Percentiles rank a stretch among this genome's conserved stretches.
Conservation (phyloP, 1,139 yeast genomes). For the Diutina siamensis region DNA sequence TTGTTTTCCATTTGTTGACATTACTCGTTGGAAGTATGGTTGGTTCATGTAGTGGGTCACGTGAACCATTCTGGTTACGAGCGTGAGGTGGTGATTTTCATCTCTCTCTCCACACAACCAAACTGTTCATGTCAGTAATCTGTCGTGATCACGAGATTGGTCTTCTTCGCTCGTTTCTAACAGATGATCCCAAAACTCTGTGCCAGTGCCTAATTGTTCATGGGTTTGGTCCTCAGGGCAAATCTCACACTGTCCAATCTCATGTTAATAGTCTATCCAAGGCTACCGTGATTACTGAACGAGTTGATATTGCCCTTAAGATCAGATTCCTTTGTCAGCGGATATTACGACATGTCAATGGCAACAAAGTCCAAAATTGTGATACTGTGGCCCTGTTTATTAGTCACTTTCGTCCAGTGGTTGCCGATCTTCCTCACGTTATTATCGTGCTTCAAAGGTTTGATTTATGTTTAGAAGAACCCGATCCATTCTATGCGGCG, state of each 20-base stretch:
- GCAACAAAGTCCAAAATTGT: not conserved
- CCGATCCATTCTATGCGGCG: not conserved
- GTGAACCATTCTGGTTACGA: not conserved
- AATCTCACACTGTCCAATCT: not conserved
- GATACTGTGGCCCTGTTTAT: slow-evolving; percentile 3
- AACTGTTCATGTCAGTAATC: not conserved
- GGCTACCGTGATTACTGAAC: not conserved
- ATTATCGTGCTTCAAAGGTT: not conserved
- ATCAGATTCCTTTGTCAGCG: not conserved
- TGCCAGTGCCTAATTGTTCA: not conserved
- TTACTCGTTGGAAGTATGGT: too few relatives aligned
- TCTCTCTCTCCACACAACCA: not conserved
- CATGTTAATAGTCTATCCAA: not conserved
- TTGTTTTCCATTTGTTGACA: too few relatives aligned
- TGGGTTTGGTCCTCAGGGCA: slow-evolving; percentile 1
- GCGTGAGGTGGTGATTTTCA: not conserved
- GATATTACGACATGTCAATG: not conserved
- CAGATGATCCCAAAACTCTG: not conserved
- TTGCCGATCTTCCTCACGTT: not conserved
- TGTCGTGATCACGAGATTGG: not conserved
- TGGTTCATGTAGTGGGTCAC: too few relatives aligned
- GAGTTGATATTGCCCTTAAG: not conserved
- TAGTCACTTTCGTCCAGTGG: not conserved
- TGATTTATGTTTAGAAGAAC: not conserved
- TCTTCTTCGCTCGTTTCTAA: not conserved